Percentiles rank a stretch among this genome's conserved stretches.
Evolutionary conservation across 495 filamentous ascomycete genomes (phyloP).

Genomic region (Chlorociboria aeruginascens): DNA sequence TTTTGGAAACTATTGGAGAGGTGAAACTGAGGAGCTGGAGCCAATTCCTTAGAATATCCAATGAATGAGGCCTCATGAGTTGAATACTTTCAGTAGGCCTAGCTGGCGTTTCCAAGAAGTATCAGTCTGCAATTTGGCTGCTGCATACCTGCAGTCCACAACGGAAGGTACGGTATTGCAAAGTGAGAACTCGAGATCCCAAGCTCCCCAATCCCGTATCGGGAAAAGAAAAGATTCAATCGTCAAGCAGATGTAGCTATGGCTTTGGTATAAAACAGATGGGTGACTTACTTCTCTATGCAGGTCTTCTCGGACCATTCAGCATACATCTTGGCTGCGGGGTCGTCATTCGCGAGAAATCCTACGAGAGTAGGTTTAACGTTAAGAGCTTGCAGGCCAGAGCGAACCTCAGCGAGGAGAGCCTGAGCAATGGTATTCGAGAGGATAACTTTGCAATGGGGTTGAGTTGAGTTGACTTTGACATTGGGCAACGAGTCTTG

Average conservation of each 20-base stretch:
- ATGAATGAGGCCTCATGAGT: neutral
- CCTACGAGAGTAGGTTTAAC: conserved; percentile 69
- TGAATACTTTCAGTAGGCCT: neutral
- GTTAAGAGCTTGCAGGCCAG: conserved; percentile 52
- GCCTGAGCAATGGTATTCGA: conserved; percentile 72
- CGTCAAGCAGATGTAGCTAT: too few species aligned
- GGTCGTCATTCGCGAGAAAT: conserved; percentile 85
- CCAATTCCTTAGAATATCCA: too few species aligned
- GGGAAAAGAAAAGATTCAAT: too few species aligned
- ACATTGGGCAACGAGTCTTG: neutral
- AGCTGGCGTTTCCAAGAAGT: too few species aligned
- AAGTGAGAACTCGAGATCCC: too few species aligned
- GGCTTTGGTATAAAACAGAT: neutral
- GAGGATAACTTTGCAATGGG: conserved; percentile 84
- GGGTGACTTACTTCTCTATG: conserved; percentile 67
- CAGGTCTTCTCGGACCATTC: conserved; percentile 97
- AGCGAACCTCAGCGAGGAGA: conserved; percentile 64
- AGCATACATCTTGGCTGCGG: conserved; percentile 83
- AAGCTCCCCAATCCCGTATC: too few species aligned
- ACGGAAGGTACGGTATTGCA: neutral
- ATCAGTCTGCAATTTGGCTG: too few species aligned
- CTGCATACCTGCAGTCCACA: neutral
- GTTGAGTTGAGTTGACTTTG: conserved; percentile 17
- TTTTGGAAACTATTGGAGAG: too few species aligned
- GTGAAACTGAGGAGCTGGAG: too few species aligned